Evolutionary conservation across 345 rosid species (phyloP), one percentile per base, ranked within the genome.

Genomic region (Linum lewisii): DNA sequence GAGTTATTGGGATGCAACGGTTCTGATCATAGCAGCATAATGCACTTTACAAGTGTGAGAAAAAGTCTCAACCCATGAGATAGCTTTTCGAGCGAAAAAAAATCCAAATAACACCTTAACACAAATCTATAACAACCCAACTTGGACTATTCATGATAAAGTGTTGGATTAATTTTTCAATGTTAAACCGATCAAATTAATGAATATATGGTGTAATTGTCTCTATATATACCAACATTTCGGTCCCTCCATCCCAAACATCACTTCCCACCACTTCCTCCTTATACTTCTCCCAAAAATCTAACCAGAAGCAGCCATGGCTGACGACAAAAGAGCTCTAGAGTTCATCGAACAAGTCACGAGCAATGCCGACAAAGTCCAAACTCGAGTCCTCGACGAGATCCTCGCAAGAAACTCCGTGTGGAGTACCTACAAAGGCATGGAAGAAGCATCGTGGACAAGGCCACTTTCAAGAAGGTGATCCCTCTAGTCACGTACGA

Each of bases 331-430:
- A 14, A 60, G 53, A 25, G 53, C 60, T 1, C 21, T 66, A 10
- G 52, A 59, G 21, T 66, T 59, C 44, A 60, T 66, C 54, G 64
- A 66, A 14, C 54, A 66, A 19, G 70, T 66, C 2, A 66, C 70
- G 8, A 9, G 15, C 24, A 60, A 54, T n/a, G 45, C 64, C 44
- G 70, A 52, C 14, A 60, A 59, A 13, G 24, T 53, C 21, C 70
- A 66, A 20, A 60, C 16, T 2, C 34, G 24, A 21, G 70, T 53
- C 38, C 70, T 66, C 21, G 60, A 24, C 10, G 70, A 66, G 36
- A 66, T 66, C 57, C 59, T 66, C 13, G 52, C 69, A 8, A 21
- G 69, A 14, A 66, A 38, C 53, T 62, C 69, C n/a, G 11, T 18
- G 69, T 66, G 22, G 69, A 66, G 51, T 66, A 66, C 51, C 51